Evolutionary conservation across 2,329 filamentous ascomycete genomes (phyloP), one percentile per base, ranked within the genome.

Genomic region (Microsporum canis): DNA sequence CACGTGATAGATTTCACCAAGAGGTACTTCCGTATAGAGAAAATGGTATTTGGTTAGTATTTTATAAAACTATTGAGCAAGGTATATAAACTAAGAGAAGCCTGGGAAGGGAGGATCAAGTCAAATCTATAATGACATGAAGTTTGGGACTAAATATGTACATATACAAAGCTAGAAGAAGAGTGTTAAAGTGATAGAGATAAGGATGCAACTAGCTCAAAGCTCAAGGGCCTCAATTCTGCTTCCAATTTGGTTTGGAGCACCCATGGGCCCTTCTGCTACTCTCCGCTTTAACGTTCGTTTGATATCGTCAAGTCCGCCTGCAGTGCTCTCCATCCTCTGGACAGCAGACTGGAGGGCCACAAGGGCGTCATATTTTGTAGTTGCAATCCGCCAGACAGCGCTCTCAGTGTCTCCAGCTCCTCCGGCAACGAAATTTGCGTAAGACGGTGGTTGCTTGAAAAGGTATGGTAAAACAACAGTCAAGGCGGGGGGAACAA

Each of bases 401-500:
- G 80, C 77, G 64, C 78, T 82, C 66, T 84, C 80, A 0, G 78
- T 72, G 66, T 84, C 82, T 1, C 80, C 81, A 7, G 78, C 74
- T 7, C 82, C 82, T 41, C 76, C 74, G 12, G 80, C 81, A 0
- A 84, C 82, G n/a, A 84, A 75, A 60, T 82, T 82, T 10, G 79
- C 78, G 63, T 82, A 84, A 0, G 78, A 80, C 34, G 79, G 78
- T 1, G 82, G 78, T 2, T 82, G 81, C 60, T 79, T 80, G 60
- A 85, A 77, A 1, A 85, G 72, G 65, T 80, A 83, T 0, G 82
- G 82, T 0, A 85, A 69, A 0, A 84, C 74, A 1, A 75, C 75
- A 59, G 73, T 79, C 61, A 78, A 73, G 53, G 75, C 80, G 56
- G 73, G 78, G 0, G 81, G 80, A 2, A 79, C 76, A 14, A 84